A percentile compares a stretch with the other conserved stretches of the same genome.
phyloP scores from a whole-genome alignment of 345 rosid species.

The Angophora floribunda region DNA sequence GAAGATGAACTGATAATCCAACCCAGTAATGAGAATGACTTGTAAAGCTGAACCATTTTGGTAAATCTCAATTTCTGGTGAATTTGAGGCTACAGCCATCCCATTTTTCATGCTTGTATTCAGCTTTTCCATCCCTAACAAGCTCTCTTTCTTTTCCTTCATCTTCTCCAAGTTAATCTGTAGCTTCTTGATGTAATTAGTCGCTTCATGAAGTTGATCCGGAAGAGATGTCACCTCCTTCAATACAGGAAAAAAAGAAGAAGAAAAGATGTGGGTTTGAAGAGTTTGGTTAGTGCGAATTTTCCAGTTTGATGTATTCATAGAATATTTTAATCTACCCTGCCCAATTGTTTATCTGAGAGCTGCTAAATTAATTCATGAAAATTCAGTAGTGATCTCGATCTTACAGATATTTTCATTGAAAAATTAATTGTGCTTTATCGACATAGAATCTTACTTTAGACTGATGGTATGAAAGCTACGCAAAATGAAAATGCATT shows the following conservation, averaged over 20 bases:
- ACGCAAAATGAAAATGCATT: background rate
- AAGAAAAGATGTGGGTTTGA: background rate
- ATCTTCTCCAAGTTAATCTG: constrained; percentile 37
- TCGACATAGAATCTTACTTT: background rate
- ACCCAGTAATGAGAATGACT: background rate
- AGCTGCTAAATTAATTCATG: constrained; percentile 23
- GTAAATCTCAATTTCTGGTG: background rate
- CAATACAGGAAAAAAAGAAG: background rate
- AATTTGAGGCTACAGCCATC: background rate
- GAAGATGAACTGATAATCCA: constrained; percentile 1
- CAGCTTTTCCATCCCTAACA: background rate
- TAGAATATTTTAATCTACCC: background rate
- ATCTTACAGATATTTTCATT: background rate
- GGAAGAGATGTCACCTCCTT: background rate
- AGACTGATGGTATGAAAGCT: background rate
- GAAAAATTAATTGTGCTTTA: background rate
- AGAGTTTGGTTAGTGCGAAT: background rate
- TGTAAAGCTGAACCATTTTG: background rate
- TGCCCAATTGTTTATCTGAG: constrained; percentile 13
- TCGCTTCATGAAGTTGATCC: constrained; percentile 37
- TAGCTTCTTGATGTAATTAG: constrained; percentile 38
- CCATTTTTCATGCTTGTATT: background rate
- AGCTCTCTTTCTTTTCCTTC: constrained; percentile 12
- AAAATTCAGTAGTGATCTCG: background rate
- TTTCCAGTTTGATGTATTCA: background rate